Base-by-base conservation (phyloP, 805 yeast genomes). In the Candida pseudofarinosa region DNA sequence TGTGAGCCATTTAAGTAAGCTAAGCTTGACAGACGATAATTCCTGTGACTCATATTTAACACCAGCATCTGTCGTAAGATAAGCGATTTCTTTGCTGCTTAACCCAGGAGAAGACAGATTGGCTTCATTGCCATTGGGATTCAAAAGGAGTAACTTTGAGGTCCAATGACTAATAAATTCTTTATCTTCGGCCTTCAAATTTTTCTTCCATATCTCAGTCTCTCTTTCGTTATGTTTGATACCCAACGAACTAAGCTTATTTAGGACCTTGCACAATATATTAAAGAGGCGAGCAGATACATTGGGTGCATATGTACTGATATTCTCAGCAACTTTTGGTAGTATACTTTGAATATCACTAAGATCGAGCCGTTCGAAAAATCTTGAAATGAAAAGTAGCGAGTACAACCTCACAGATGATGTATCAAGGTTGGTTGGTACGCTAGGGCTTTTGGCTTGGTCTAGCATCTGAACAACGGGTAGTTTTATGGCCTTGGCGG, bases 11-110 rank as follows among this genome's bases (percentile, higher is more conserved):
- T 51, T 71, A 51, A 46, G 48, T 13, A 69, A 49, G 4, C 55
- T 45, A 2, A 38, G 40, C 46, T 69, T 70, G 15, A 64, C 57
- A 1, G 39, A 41, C 10, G 44, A 48, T 34, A 87, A 59, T 15
- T 75, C 79, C 0, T 70, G 71, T 4, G 67, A 63, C 41, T 76
- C 76, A 53, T 77, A 81, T 0, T 76, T 59, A 0, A 81, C 76
- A 19, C 90, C 91, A 2, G 91, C 88, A 48, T 77, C 77, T 41
- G 71, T 73, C 0, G 88, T 83, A 51, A 88, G 78, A 51, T 83
- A 87, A 0, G 76, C 58, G 15, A 77, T 73, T 34, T 84, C 88
- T 0, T 56, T 56, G 0, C 69, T 58, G 12, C 82, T 67, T 40
- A 89, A 62, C 0, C 96, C 96, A 0, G 91, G 88, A 44, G 79